phyloP scores from a whole-genome alignment of 306 rosid genomes.

The Cajanus cajan region DNA sequence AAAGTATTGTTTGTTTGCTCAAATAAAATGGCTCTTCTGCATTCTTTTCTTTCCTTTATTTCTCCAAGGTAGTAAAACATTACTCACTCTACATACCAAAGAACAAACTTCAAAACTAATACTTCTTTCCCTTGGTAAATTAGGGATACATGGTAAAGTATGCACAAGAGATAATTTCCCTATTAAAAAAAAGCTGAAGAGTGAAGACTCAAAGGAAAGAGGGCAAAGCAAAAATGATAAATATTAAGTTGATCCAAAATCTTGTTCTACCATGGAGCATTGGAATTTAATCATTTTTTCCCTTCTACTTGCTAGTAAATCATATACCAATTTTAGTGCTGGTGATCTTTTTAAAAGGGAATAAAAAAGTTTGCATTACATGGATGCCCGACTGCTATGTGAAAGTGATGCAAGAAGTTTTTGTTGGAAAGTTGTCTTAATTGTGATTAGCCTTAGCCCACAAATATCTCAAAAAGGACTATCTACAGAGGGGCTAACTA shows the following conservation, averaged over 20 bases:
- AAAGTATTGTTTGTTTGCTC: background rate
- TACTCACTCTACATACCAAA: slow-evolving; percentile 11
- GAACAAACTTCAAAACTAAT: background rate
- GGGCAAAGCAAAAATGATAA: background rate
- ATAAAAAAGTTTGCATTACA: background rate
- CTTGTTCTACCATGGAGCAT: background rate
- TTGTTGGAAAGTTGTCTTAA: too few species aligned
- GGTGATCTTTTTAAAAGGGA: background rate
- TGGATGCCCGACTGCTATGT: background rate
- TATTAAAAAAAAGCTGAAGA: background rate
- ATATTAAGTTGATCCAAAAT: background rate
- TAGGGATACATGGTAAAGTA: background rate
- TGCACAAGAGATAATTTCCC: background rate
- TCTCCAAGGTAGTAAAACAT: background rate
- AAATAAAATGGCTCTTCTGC: background rate
- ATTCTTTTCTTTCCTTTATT: slow-evolving; percentile 21
- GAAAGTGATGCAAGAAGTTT: background rate
- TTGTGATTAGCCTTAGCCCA: too few species aligned
- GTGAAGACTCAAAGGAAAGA: background rate
- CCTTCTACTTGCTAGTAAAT: background rate
- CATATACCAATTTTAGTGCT: background rate
- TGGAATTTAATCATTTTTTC: background rate
- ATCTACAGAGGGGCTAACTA: too few species aligned
- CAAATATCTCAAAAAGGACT: too few species aligned
- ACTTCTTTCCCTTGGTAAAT: background rate